Evolutionary conservation across 164 flowering plant species (phyloP).

Genomic region (Kingdonia uniflora): DNA sequence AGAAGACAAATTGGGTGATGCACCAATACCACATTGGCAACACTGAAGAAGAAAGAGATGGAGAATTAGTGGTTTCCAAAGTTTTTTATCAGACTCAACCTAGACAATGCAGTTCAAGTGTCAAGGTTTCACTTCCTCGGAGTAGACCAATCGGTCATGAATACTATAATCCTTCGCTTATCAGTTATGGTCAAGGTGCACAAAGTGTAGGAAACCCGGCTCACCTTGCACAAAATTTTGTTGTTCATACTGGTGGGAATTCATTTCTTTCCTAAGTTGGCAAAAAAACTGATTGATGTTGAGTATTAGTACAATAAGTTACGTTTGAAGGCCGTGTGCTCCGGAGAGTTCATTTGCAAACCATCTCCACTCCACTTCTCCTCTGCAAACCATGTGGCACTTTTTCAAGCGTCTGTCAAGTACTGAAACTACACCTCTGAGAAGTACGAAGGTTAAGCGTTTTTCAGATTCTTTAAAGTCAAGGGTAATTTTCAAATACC

Average conservation of each 20-base stretch:
- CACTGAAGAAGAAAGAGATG: conserved; percentile 77
- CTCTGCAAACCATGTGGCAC: no score
- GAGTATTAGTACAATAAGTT: neutral
- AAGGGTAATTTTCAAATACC: no score
- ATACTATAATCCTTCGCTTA: conserved; percentile 24
- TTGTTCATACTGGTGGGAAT: conserved; percentile 26
- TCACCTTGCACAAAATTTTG: conserved; percentile 19
- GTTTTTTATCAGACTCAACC: conserved; percentile 84
- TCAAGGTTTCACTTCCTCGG: conserved; percentile 13
- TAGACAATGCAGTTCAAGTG: conserved; percentile 45
- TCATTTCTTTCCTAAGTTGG: conserved; percentile 10
- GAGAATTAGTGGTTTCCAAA: conserved; percentile 66
- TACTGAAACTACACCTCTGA: no score
- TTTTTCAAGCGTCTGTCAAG: no score
- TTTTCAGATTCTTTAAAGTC: no score
- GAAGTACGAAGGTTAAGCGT: no score
- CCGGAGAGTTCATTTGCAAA: no score
- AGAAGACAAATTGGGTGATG: conserved; percentile 90
- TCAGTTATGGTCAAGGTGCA: conserved; percentile 23
- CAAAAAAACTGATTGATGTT: neutral
- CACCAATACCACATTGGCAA: conserved; percentile 76
- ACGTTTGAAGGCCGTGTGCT: neutral
- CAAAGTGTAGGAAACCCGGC: conserved; percentile 20
- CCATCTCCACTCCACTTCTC: no score
- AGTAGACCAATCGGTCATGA: conserved; percentile 14